Percentiles rank a stretch among this genome's conserved stretches.
Conservation (phyloP, 345 rosid genomes). For the Lepidium aucheri region DNA sequence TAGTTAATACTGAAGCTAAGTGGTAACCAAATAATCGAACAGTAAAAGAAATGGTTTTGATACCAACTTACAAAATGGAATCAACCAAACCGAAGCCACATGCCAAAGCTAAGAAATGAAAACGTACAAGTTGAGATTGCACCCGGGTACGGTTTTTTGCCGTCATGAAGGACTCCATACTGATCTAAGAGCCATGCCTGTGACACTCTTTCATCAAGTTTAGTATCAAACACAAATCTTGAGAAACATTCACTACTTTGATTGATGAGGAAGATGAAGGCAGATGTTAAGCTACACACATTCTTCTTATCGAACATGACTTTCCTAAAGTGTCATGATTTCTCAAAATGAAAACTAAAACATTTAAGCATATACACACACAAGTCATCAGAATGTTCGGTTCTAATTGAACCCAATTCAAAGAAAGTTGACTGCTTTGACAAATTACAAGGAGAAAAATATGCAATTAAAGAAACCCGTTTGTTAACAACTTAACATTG, state of each 20-base stretch:
- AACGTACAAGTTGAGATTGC: constrained; percentile 79
- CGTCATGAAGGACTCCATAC: constrained; percentile 96
- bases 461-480: neutral
- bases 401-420: neutral
- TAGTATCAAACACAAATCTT: neutral
- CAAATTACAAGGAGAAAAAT: neutral
- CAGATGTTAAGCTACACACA: neutral
- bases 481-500: neutral
- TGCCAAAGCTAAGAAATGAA: constrained; percentile 18
- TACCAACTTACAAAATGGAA: neutral
- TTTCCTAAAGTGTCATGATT: neutral
- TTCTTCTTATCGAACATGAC: neutral
- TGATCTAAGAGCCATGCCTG: constrained; percentile 98
- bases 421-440: constrained; percentile 3
- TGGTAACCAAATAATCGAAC: neutral
- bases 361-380: no score
- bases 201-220: neutral
- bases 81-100: neutral
- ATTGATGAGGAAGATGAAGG: neutral
- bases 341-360: neutral
- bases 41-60: neutral
- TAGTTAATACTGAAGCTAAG: neutral
- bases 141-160: constrained; percentile 83
- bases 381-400: neutral
- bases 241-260: neutral